Evolutionary conservation across 176 grass and related monocot genomes (phyloP), one percentile per base, ranked within the genome.

Genomic region (Oryza coarctata): DNA sequence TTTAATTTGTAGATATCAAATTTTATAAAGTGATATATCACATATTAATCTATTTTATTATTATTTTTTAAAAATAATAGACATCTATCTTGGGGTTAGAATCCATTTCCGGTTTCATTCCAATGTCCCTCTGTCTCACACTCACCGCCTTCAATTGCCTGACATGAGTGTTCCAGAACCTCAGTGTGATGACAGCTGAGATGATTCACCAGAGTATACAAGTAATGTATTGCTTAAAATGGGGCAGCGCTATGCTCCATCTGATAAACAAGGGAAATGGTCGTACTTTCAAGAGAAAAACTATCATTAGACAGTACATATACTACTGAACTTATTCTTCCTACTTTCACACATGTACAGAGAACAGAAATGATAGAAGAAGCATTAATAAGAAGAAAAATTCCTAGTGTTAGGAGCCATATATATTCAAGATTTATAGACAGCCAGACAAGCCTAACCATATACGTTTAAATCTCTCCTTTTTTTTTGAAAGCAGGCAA

Each of bases 361-460:
- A 31, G 25, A 81, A 81, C 29, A 27, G 52, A 4, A 61, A 65
- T 45, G 41, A 72, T 39, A 49, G 65, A 76, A 23, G 5, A 6
- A 70, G 40, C 32, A 78, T n/a, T 71, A 65, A 84, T 41, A 45
- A 74, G 39, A 28, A 12, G 18, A 85, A 71, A 52, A 76, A 34
- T 9, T 23, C n/a, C 30, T 61, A 3, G 27, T 77, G 78, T 91
- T 49, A 85, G 77, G 55, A 77, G 3, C 45, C 63, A 39, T 55
- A 68, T 20, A 17, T 39, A 64, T 80, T 86, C 58, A 81, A 33
- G 47, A 72, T 70, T 70, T 40, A 63, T 79, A 61, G 23, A 60
- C 14, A 34, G 27, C 58, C 73, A 71, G 71, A 82, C 77, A 57
- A 78, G 40, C 34, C 23, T 69, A 83, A 39, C 50, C 81, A 82